These are phyloP conservation scores for Sambucus nigra DNA, from an alignment of 129 eudicot genomes.

Conservation along the genomic window DNA sequence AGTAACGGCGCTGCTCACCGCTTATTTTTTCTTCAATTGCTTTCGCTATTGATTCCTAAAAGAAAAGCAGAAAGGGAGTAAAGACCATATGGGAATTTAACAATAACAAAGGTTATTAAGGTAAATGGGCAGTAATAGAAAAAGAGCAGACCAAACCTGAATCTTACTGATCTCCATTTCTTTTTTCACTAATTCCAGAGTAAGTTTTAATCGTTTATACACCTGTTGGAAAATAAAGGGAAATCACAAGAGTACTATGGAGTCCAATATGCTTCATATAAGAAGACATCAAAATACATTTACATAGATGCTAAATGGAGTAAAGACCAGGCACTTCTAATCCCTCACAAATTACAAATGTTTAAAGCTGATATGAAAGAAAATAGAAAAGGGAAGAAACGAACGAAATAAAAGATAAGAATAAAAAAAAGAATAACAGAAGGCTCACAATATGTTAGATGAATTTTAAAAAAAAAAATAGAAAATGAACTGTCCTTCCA, in stretches of 20 bases:
- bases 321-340: background rate
- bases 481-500: too few relatives aligned
- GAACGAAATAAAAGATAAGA: too few relatives aligned
- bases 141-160: conserved; percentile 43
- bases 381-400: too few relatives aligned
- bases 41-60: conserved; percentile 91
- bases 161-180: conserved; percentile 96
- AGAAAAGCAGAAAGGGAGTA: background rate
- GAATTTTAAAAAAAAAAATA: too few relatives aligned
- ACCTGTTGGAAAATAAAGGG: conserved; percentile 34
- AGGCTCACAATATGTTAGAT: too few relatives aligned
- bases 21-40: conserved; percentile 98
- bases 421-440: too few relatives aligned
- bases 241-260: conserved; percentile 4
- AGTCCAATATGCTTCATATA: background rate
- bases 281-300: background rate
- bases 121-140: background rate
- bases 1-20: conserved; percentile 93
- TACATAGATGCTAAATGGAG: background rate
- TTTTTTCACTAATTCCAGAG: conserved; percentile 85
- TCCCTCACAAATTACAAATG: too few relatives aligned
- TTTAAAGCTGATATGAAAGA: too few relatives aligned
- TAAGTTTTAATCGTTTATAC: conserved; percentile 66
- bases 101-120: background rate
- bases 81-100: background rate